Evolutionary conservation across 2,329 filamentous ascomycete genomes (phyloP), one percentile per base, ranked within the genome.

Genomic region (Aureobasidium musti): DNA sequence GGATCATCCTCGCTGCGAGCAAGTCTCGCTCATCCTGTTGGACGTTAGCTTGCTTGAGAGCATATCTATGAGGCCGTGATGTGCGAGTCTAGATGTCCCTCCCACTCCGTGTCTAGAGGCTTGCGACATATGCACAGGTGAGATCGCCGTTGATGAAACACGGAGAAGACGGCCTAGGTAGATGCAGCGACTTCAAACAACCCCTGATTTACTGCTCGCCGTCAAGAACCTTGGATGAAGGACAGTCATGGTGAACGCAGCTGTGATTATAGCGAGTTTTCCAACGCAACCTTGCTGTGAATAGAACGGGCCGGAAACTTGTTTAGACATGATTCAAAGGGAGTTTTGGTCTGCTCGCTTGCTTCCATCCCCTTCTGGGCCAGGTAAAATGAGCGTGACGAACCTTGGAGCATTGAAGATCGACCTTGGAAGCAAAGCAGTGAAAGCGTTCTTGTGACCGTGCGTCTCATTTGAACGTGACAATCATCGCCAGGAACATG

Each of bases 121-220:
- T 23, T 57, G 53, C 53, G 56, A 60, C 56, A 60, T 17, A 19
- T 30, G 49, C 56, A 60, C 41, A 43, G 56, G 45, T 43, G 56
- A 33, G 53, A 35, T 41, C 35, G 53, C 53, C 35, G 14, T 17
- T 5, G 28, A 23, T 39, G 56, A 60, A 47, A 60, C 56, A 47
- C 41, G 39, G 28, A 28, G 14, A 33, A 19, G 5, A 45, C 45
- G 37, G 28, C 28, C 19, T 60, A 23, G 37, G 21, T 30, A 28
- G n/a, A 35, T 61, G 37, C 57, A 35, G 30, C 43, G n/a, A 61
- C 11, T 30, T 28, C 43, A 37, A 49, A 23, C 56, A 33, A 26
- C n/a, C 28, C 28, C 43, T 37, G 57, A 49, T 37, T n/a, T 30
- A 26, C 28, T 37, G 11, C 30, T 47, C 23, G 57, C 47, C 43